Conservation (phyloP, 140 eudicot genomes). For the Ambrosia hybrid region DNA sequence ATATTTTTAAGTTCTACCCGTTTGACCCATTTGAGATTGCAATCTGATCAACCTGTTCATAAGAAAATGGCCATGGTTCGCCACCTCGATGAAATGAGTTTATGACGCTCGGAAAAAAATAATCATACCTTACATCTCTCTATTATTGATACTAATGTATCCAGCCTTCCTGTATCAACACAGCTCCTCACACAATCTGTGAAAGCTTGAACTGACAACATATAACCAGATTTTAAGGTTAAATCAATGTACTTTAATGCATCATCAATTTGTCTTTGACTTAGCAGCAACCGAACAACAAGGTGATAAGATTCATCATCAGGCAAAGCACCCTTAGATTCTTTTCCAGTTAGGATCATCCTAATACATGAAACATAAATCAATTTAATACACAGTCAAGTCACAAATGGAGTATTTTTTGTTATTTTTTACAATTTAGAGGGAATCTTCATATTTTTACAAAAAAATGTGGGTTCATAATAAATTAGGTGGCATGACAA, state of each 20-base stretch:
- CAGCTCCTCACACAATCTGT: constrained; percentile 57
- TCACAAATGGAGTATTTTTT: not conserved
- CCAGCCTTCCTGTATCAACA: constrained; percentile 55
- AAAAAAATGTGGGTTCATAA: too few relatives aligned
- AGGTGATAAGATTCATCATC: constrained; percentile 78
- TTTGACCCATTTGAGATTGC: too few relatives aligned
- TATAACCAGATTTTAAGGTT: constrained; percentile 66
- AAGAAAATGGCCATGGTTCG: too few relatives aligned
- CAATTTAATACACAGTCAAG: not conserved
- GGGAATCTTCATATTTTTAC: too few relatives aligned
- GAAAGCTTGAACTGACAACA: constrained; percentile 60
- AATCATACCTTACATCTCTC: constrained; percentile 62
- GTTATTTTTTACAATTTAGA: not conserved
- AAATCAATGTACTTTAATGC: constrained; percentile 75
- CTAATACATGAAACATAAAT: constrained; percentile 45
- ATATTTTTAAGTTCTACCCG: too few relatives aligned
- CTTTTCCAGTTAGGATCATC: constrained; percentile 66
- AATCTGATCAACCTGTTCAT: too few relatives aligned
- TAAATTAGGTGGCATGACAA: too few relatives aligned
- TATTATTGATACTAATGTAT: constrained; percentile 64
- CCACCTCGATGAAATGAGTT: too few relatives aligned
- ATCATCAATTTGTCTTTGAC: constrained; percentile 45
- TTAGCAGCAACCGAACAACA: constrained; percentile 59
- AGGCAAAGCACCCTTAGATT: constrained; percentile 60
- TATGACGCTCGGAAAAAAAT: too few relatives aligned